Conservation (phyloP, 2,329 filamentous ascomycete genomes). For the Trichoderma semiorbis region DNA sequence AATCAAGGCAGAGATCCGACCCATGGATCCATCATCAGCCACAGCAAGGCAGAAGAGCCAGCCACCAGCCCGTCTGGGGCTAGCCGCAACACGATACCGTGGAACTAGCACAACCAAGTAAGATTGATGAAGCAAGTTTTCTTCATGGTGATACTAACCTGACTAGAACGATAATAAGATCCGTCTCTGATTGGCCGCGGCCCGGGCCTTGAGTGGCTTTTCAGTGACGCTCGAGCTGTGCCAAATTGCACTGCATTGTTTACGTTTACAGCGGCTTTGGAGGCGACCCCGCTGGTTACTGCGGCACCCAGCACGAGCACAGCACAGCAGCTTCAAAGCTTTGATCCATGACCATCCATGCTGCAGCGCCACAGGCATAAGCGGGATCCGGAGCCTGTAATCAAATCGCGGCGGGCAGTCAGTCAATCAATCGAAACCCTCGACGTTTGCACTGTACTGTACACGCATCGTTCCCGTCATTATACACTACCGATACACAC, state of each 20-base stretch:
- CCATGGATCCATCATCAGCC: background rate
- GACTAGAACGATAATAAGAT: background rate
- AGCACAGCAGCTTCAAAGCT: background rate
- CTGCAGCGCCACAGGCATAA: background rate
- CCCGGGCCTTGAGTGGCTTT: conserved; percentile 4
- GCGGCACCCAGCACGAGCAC: conserved; percentile 21
- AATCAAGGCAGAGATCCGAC: background rate
- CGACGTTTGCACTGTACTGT: background rate
- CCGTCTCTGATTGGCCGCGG: conserved; percentile 4
- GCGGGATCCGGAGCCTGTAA: background rate
- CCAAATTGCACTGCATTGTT: background rate
- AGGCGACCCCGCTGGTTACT: conserved; percentile 24
- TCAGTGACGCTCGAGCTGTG: conserved; percentile 6
- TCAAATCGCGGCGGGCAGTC: background rate
- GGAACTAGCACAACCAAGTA: background rate
- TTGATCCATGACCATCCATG: background rate
- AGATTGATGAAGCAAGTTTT: background rate
- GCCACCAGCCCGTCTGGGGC: background rate
- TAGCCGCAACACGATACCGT: background rate
- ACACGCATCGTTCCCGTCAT: background rate
- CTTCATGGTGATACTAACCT: background rate
- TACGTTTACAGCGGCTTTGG: background rate
- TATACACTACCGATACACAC: background rate
- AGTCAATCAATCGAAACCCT: background rate
- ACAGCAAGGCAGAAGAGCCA: background rate